Percentiles rank a stretch among this genome's conserved stretches.
phyloP scores from a whole-genome alignment of 169 alveolate genomes.

The Eimeria tenella region DNA sequence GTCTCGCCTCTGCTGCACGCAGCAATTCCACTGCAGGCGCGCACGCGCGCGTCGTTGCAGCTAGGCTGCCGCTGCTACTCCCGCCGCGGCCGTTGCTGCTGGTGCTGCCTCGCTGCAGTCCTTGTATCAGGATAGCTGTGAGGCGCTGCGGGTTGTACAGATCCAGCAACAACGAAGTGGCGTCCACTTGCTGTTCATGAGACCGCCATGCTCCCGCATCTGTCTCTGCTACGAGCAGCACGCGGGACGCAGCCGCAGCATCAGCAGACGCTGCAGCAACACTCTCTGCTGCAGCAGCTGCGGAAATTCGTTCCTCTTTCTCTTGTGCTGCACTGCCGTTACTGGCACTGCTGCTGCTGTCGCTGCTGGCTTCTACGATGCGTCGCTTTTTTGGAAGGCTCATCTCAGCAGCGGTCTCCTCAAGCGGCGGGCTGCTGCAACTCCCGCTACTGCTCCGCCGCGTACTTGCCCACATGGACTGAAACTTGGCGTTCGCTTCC shows the following conservation, averaged over 20 bases:
- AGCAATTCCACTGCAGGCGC: conserved; percentile 11
- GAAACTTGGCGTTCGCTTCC: conserved; percentile 3
- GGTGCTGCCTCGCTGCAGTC: conserved; percentile 36
- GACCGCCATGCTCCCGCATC: conserved; percentile 16
- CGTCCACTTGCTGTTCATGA: conserved; percentile 23
- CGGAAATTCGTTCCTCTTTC: background rate
- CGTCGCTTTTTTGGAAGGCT: conserved; percentile 9
- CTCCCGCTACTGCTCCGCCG: conserved; percentile 9
- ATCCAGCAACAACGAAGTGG: background rate
- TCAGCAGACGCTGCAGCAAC: conserved; percentile 21
- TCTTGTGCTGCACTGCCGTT: background rate
- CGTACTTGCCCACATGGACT: background rate
- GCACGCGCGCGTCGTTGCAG: conserved; percentile 5
- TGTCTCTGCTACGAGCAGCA: background rate
- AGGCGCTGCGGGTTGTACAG: conserved; percentile 11
- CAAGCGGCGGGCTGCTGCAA: conserved; percentile 7
- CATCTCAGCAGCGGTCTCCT: background rate
- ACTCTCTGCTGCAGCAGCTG: background rate
- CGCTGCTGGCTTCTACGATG: background rate
- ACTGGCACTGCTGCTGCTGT: background rate
- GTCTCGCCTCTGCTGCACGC: conserved; percentile 30
- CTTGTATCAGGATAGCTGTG: background rate
- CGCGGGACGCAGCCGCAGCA: conserved; percentile 31
- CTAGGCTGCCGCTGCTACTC: background rate
- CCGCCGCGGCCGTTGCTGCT: background rate